A percentile compares a stretch with the other conserved stretches of the same genome.
Evolutionary conservation across 2,329 filamentous ascomycete genomes (phyloP).

Genomic region (Aspergillus sp.): DNA sequence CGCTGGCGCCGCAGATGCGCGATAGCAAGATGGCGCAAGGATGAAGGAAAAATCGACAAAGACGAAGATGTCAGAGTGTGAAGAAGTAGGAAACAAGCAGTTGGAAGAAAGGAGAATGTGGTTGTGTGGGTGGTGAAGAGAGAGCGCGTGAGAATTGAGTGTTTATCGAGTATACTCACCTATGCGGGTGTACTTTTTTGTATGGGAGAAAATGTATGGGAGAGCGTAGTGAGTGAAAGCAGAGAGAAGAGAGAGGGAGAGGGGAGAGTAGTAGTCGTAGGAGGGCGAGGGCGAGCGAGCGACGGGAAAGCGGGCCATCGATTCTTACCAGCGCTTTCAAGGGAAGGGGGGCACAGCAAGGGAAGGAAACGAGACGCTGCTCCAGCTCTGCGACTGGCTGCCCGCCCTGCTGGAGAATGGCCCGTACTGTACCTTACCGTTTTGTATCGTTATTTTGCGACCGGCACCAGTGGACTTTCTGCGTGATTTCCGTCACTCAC

Average conservation of each 20-base stretch:
- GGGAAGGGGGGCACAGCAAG: conserved; percentile 27
- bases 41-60: conserved; percentile 25
- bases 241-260: conserved; percentile 31
- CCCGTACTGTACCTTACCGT: conserved; percentile 25
- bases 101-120: conserved; percentile 21
- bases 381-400: conserved; percentile 28
- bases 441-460: conserved; percentile 17
- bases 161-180: conserved; percentile 37
- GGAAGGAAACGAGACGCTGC: conserved; percentile 24
- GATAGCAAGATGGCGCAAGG: conserved; percentile 24
- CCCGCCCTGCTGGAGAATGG: conserved; percentile 20
- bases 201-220: conserved; percentile 37
- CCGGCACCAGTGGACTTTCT: conserved; percentile 1
- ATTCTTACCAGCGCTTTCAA: conserved; percentile 15
- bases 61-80: conserved; percentile 16
- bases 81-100: conserved; percentile 15
- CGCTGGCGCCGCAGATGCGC: conserved; percentile 20
- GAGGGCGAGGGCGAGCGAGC: conserved; percentile 32
- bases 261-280: conserved; percentile 33
- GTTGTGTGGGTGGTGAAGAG: conserved; percentile 29
- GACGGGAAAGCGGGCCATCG: conserved; percentile 26
- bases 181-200: conserved; percentile 39
- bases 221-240: conserved; percentile 33
- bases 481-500: background rate
- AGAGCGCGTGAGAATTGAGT: conserved; percentile 21